Conservation (phyloP, 257 asterid genomes). For the Nicotiana sylvestris region DNA sequence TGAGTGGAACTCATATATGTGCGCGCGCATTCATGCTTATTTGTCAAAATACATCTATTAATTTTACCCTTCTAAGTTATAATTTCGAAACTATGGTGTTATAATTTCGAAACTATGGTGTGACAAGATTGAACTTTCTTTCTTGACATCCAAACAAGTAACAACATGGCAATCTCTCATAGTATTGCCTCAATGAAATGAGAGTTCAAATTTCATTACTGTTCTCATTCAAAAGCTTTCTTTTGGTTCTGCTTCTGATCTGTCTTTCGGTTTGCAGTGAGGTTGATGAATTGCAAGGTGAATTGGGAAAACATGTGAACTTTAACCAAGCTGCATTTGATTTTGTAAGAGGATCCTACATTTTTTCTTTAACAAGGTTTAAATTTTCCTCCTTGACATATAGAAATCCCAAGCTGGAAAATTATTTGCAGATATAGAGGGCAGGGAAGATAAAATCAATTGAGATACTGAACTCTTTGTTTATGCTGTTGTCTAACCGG, state of each 20-base stretch:
- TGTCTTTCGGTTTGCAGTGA: slow-evolving; percentile 32
- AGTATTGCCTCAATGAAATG: background rate
- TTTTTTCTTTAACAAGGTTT: slow-evolving; percentile 32
- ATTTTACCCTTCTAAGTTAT: background rate
- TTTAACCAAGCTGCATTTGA: slow-evolving; percentile 33
- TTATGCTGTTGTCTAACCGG: background rate
- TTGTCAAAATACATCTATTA: background rate
- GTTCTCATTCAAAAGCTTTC: background rate
- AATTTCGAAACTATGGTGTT: no score
- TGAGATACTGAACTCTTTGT: background rate
- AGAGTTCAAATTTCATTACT: background rate
- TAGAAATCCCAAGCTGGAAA: no score
- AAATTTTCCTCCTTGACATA: background rate
- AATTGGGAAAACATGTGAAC: slow-evolving; percentile 30
- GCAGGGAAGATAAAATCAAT: background rate
- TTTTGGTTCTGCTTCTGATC: background rate
- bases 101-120: no score
- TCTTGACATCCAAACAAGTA: background rate
- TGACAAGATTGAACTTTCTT: background rate
- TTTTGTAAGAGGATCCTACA: slow-evolving; percentile 35
- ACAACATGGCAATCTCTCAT: background rate
- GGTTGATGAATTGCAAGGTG: slow-evolving; percentile 40
- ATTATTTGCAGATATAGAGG: no score
- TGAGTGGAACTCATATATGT: background rate
- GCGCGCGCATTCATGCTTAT: background rate